A percentile compares a stretch with the other conserved stretches of the same genome.
phyloP scores from a whole-genome alignment of 78 protist genomes.

The Pelomyxa schiedti region DNA sequence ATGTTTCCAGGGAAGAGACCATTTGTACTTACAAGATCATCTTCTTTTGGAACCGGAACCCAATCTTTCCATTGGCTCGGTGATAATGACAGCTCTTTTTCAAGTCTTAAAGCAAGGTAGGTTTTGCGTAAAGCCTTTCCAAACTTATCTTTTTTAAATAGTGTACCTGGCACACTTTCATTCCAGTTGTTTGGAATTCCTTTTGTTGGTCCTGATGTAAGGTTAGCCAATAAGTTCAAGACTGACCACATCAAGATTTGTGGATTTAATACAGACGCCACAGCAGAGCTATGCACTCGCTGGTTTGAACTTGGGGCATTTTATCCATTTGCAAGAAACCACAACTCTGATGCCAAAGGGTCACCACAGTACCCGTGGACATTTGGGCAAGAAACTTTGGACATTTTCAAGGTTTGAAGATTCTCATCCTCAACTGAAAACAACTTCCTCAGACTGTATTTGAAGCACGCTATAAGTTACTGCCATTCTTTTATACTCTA shows the following conservation, averaged over 20 bases:
- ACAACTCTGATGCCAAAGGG: neutral
- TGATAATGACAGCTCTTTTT: conserved; percentile 14
- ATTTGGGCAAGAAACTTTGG: neutral
- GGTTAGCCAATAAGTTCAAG: too few relatives aligned
- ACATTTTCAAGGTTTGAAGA: too few relatives aligned
- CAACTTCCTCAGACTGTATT: neutral
- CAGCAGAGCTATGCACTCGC: conserved; percentile 23
- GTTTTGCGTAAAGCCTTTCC: too few relatives aligned
- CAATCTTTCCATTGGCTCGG: conserved; percentile 38
- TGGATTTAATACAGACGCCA: conserved; percentile 17
- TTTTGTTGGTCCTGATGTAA: conserved; percentile 40
- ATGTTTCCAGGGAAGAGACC: neutral
- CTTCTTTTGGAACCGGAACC: conserved; percentile 23
- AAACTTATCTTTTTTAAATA: too few relatives aligned
- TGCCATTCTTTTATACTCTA: conserved; percentile 10
- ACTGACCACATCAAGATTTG: too few relatives aligned
- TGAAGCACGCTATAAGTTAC: neutral
- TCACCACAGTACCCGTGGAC: conserved; percentile 6
- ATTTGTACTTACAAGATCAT: conserved; percentile 11
- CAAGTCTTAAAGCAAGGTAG: too few relatives aligned
- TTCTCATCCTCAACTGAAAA: too few relatives aligned
- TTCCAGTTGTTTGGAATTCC: conserved; percentile 16
- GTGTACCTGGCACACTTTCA: conserved; percentile 9
- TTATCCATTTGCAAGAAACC: conserved; percentile 20
- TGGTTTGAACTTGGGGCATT: conserved; percentile 15